These are phyloP conservation scores for Aureobasidium vineae DNA, from an alignment of 2,329 filamentous ascomycete genomes.

Conservation along the genomic window DNA sequence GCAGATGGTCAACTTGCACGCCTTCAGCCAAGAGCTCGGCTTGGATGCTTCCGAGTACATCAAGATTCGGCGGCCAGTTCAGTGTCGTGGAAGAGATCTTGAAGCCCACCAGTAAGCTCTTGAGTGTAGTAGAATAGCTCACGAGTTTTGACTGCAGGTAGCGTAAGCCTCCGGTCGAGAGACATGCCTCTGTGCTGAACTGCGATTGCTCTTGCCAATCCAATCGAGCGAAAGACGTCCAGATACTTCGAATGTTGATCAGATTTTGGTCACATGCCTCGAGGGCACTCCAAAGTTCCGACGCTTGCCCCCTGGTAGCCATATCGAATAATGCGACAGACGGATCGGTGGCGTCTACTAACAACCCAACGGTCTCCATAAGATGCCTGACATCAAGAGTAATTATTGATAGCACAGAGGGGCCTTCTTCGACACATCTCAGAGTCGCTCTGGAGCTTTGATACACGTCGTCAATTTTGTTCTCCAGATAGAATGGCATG, in stretches of 20 bases:
- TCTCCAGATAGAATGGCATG: constrained; percentile 15
- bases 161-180: background rate
- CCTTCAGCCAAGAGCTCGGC: constrained; percentile 15
- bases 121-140: background rate
- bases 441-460: background rate
- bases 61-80: constrained; percentile 8
- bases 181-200: background rate
- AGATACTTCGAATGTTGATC: background rate
- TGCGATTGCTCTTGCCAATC: background rate
- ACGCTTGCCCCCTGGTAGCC: constrained; percentile 4
- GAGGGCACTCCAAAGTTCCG: constrained; percentile 15
- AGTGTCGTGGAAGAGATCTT: constrained; percentile 1
- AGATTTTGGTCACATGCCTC: constrained; percentile 15
- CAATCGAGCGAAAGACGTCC: background rate
- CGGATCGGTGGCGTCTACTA: background rate
- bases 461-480: background rate
- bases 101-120: background rate
- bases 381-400: background rate
- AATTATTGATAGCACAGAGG: background rate
- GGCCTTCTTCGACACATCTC: background rate
- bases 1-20: constrained; percentile 7
- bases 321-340: constrained; percentile 1
- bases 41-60: constrained; percentile 7
- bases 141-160: constrained; percentile 8
- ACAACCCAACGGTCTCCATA: background rate